Conservation (phyloP, 1,139 yeast genomes). For the Williopsis jadinii region DNA sequence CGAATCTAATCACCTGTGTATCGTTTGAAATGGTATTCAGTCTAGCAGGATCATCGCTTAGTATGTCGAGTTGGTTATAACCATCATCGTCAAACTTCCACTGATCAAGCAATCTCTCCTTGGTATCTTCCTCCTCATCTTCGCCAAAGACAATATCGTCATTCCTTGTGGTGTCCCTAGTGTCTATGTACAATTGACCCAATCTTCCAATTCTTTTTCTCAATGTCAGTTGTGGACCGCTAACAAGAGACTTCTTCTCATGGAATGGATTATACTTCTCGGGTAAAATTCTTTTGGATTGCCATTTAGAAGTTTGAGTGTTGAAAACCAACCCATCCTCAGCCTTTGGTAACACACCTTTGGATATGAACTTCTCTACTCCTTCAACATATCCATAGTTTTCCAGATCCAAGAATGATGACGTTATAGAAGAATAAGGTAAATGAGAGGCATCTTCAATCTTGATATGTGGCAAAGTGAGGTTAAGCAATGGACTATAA, state of each 20-base stretch:
- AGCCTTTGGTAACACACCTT: constrained; percentile 13
- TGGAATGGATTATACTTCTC: constrained; percentile 36
- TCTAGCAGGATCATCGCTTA: constrained; percentile 56
- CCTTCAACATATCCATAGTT: constrained; percentile 42
- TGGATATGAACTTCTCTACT: constrained; percentile 16
- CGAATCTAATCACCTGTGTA: constrained; percentile 86
- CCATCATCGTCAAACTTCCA: constrained; percentile 74
- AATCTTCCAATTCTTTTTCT: constrained; percentile 74
- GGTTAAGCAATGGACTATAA: constrained; percentile 77
- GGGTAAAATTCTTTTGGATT: constrained; percentile 26
- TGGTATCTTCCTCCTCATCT: constrained; percentile 34
- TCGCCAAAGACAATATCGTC: constrained; percentile 30
- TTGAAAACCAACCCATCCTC: constrained; percentile 20
- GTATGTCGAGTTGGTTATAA: constrained; percentile 40
- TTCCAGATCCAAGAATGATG: constrained; percentile 66
- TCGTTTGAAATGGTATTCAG: constrained; percentile 79
- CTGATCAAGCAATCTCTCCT: constrained; percentile 54
- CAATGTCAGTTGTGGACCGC: constrained; percentile 54
- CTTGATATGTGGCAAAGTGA: constrained; percentile 45
- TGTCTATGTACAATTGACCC: constrained; percentile 66
- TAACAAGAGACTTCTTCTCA: constrained; percentile 23
- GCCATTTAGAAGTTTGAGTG: constrained; percentile 23
- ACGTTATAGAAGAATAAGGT: constrained; percentile 76
- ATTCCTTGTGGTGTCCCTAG: constrained; percentile 32
- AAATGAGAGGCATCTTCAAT: constrained; percentile 54